phyloP scores from a whole-genome alignment of 768 basidiomycete genomes.

The Tulasnella sp. region DNA sequence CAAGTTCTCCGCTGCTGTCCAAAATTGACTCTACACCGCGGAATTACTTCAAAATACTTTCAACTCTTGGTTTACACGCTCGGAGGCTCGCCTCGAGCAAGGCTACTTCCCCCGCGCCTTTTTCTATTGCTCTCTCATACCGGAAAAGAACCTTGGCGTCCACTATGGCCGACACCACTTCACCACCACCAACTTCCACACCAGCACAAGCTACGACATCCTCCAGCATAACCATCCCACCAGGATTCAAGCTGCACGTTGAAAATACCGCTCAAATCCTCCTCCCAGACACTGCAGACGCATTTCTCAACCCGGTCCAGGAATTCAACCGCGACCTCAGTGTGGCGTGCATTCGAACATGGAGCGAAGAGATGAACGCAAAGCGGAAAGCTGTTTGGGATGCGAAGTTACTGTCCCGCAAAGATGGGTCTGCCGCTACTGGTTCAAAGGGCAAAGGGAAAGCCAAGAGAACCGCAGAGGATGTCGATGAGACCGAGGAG shows the following conservation, averaged over 20 bases:
- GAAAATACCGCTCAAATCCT: constrained; percentile 79
- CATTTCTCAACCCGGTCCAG: constrained; percentile 95
- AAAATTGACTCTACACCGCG: not conserved
- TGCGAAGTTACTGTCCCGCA: constrained; percentile 26
- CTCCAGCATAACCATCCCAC: constrained; percentile 51
- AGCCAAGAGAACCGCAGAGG: constrained; percentile 25
- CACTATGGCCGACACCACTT: not conserved
- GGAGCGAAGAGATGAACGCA: constrained; percentile 67
- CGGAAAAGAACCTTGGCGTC: not conserved
- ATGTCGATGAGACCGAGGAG: not conserved
- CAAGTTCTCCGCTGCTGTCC: not conserved
- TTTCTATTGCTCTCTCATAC: not conserved
- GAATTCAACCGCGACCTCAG: constrained; percentile 96
- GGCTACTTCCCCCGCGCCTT: not conserved
- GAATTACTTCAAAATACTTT: not conserved
- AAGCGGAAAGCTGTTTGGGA: constrained; percentile 57
- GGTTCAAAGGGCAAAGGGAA: constrained; percentile 23
- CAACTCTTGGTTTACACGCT: not conserved
- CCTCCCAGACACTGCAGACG: constrained; percentile 63
- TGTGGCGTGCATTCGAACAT: constrained; percentile 81
- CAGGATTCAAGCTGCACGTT: constrained; percentile 68
- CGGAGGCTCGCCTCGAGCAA: not conserved
- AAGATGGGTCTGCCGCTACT: constrained; percentile 33
- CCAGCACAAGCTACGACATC: not conserved
- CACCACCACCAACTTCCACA: not conserved